A percentile compares a stretch with the other conserved stretches of the same genome.
phyloP scores from a whole-genome alignment of 1,284 basidiomycete species.

The Gomphus bonarii region DNA sequence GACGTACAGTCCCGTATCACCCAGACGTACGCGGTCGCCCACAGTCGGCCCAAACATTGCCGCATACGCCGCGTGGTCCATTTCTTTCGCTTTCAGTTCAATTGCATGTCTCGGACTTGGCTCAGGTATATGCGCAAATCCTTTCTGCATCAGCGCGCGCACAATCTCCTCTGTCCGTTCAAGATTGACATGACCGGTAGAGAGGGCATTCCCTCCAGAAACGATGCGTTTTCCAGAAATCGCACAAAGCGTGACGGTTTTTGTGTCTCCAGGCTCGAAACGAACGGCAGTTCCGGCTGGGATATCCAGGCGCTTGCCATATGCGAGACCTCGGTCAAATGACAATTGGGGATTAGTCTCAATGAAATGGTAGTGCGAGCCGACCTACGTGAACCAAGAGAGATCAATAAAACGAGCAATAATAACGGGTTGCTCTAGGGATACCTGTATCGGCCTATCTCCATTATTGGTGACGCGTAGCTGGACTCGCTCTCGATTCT shows the following conservation, averaged over 20 bases:
- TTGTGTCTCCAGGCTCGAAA: constrained; percentile 90
- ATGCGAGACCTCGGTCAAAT: constrained; percentile 77
- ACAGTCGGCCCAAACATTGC: constrained; percentile 93
- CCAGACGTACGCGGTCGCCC: constrained; percentile 83
- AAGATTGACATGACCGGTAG: constrained; percentile 43
- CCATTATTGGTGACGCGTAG: constrained; percentile 87
- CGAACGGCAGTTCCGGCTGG: constrained; percentile 91
- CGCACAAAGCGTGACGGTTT: constrained; percentile 74
- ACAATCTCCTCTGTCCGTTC: constrained; percentile 38
- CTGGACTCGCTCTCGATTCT: constrained; percentile 55
- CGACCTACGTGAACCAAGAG: constrained; percentile 42
- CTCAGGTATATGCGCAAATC: constrained; percentile 56
- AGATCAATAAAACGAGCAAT: neutral
- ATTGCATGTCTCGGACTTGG: constrained; percentile 40
- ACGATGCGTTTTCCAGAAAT: constrained; percentile 70
- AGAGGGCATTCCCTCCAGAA: constrained; percentile 75
- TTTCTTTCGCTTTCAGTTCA: constrained; percentile 32
- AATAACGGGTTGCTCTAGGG: constrained; percentile 5
- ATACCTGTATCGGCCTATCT: constrained; percentile 87
- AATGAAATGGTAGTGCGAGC: constrained; percentile 90
- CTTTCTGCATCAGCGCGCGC: constrained; percentile 32
- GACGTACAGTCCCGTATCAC: constrained; percentile 88
- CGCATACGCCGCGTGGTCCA: constrained; percentile 64
- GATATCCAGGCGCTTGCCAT: constrained; percentile 86
- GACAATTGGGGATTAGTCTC: constrained; percentile 79